Conservation (phyloP, 768 basidiomycete genomes). For the Fistulinella prunicolor region DNA sequence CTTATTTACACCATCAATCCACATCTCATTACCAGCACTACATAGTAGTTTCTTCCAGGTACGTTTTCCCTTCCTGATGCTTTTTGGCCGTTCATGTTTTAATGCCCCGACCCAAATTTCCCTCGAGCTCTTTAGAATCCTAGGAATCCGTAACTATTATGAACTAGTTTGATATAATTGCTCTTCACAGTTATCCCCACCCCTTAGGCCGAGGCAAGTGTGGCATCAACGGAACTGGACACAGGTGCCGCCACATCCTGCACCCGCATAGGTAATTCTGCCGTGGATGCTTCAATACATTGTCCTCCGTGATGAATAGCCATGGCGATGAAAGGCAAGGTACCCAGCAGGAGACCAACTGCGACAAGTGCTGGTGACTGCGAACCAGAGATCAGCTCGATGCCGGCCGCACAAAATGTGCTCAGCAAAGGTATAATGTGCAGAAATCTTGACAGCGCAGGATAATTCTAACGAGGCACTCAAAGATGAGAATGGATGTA, state of each 20-base stretch:
- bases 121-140: no score
- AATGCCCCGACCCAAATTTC: no score
- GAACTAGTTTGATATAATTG: no score
- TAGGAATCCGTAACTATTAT: no score
- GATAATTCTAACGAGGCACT: not conserved
- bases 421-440: conserved; percentile 13
- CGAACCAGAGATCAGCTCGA: conserved; percentile 4
- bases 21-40: no score
- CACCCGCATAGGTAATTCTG: not conserved
- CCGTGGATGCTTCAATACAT: not conserved
- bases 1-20: no score
- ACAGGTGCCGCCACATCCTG: not conserved
- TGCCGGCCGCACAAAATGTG: conserved; percentile 6
- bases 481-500: not conserved
- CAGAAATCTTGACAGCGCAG: conserved; percentile 1
- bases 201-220: not conserved
- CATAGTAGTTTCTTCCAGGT: no score
- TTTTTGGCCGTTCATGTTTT: no score
- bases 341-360: conserved; percentile 5
- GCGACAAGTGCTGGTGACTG: conserved; percentile 9
- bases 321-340: conserved; percentile 1
- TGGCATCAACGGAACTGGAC: not conserved
- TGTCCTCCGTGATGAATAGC: conserved; percentile 1
- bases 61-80: no score
- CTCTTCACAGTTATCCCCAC: no score